These are phyloP conservation scores for Phragmites australis DNA, from an alignment of 176 grass and related monocot species.

Conservation along the genomic window DNA sequence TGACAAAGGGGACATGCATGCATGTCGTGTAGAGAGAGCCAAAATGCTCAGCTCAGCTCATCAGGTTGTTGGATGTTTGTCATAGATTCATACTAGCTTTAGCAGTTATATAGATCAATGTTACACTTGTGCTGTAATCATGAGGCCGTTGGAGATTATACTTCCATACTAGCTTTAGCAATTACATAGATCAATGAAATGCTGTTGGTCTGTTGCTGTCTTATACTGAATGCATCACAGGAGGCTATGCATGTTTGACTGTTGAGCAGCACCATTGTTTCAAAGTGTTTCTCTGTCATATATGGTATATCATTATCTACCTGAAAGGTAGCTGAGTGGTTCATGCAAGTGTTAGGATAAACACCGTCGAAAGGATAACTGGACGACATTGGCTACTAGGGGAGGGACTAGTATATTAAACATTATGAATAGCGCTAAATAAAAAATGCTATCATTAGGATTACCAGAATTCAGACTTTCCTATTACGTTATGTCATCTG, in stretches of 20 bases:
- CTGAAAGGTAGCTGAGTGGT: slow-evolving; percentile 11
- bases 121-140: neutral
- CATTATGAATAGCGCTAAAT: too few relatives aligned
- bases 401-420: too few relatives aligned
- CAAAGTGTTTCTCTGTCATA: slow-evolving; percentile 19
- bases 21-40: too few relatives aligned
- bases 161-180: slow-evolving; percentile 37
- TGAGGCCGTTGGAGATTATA: slow-evolving; percentile 18
- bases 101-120: slow-evolving; percentile 5
- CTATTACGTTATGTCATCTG: too few relatives aligned
- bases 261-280: neutral
- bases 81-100: slow-evolving; percentile 26
- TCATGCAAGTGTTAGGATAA: neutral
- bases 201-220: slow-evolving; percentile 13
- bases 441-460: too few relatives aligned
- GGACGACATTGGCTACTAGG: too few relatives aligned
- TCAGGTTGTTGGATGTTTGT: slow-evolving; percentile 13
- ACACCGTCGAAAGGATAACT: too few relatives aligned
- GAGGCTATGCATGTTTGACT: neutral
- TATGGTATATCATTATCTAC: neutral
- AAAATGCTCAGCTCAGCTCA: too few relatives aligned
- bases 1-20: neutral
- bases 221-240: neutral
- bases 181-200: neutral
- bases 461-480: too few relatives aligned